Base-by-base conservation (phyloP, 1,284 basidiomycete species). In the Cerioporus squamosus region DNA sequence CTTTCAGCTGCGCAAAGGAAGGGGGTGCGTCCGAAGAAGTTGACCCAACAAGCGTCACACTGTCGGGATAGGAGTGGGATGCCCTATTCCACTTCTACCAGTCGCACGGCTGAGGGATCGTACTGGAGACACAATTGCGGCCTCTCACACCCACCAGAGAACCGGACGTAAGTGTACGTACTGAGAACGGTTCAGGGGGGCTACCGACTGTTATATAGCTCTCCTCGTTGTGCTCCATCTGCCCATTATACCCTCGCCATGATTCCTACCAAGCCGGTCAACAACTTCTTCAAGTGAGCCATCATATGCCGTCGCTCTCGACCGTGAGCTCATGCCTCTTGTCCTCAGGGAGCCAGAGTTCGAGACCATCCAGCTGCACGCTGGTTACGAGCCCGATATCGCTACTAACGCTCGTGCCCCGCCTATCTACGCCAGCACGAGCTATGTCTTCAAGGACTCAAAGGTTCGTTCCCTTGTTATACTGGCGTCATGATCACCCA, bases 321-420 rank as follows among this genome's bases (percentile, higher is more conserved):
- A 8, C 24, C 42, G 17, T 15, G 20, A 38, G 4, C 29, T 24
- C 3, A 17, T 23, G 4, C 10, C 31, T n/a, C 2, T 5, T 1
- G 24, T 17, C 60, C 7, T 20, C 15, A 86, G 83, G 73, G 79
- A 81, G 62, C 87, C 87, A 47, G 88, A 92, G 69, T 93, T 92
- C 68, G 91, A 94, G 69, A 94, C 91, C 9, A 76, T 93, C 53
- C 90, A 93, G 76, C 79, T 95, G 36, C 94, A 95, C 68, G 93
- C 88, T 40, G 93, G 94, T 10, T 91, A 94, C 68, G 74, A 76
- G 14, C 82, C 85, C 7, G 92, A 93, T 75, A 76, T 86, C 0
- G 74, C 86, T 36, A 92, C 90, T 22, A 87, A 91, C 61, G 86
- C 93, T 1, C 86, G 93, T 14, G 94, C 94, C 12, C 86, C 88